Evolutionary conservation across 2,329 filamentous ascomycete genomes (phyloP).

Genomic region (Fusarium nelsonii): DNA sequence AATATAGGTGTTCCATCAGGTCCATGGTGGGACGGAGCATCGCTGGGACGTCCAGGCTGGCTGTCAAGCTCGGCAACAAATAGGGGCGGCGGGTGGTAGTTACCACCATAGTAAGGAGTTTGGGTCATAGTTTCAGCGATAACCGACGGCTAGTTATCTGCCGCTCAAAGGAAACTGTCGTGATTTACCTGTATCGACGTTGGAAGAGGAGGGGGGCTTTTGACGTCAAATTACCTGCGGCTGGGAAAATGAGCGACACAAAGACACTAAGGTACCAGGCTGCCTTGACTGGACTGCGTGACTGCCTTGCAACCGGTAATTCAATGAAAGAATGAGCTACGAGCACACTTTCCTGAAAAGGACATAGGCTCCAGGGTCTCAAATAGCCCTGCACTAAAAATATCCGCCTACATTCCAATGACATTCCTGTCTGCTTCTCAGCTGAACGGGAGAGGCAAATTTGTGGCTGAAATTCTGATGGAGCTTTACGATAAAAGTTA

Average conservation of each 20-base stretch:
- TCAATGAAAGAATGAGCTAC: constrained; percentile 6
- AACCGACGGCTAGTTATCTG: neutral
- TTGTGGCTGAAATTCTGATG: constrained; percentile 12
- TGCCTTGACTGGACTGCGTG: constrained; percentile 32
- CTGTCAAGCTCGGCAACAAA: constrained; percentile 52
- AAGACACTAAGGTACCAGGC: constrained; percentile 8
- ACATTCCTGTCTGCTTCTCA: constrained; percentile 5
- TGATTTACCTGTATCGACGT: neutral
- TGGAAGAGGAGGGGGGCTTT: neutral
- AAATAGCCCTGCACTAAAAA: constrained; percentile 20
- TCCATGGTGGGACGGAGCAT: constrained; percentile 27
- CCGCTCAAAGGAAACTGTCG: neutral
- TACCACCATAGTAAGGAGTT: constrained; percentile 25
- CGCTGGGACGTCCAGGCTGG: constrained; percentile 31
- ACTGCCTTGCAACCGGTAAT: constrained; percentile 19
- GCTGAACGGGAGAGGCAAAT: neutral
- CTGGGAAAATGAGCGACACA: constrained; percentile 2
- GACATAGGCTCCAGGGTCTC: constrained; percentile 11
- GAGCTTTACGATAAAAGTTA: neutral
- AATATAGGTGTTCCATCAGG: constrained; percentile 47
- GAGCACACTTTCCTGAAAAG: constrained; percentile 32
- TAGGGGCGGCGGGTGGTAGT: constrained; percentile 43
- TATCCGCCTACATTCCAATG: constrained; percentile 20
- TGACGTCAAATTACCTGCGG: constrained; percentile 3
- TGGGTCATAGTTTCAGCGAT: constrained; percentile 31